Conservation (phyloP, 805 yeast species). For the Ascoidea tarda region DNA sequence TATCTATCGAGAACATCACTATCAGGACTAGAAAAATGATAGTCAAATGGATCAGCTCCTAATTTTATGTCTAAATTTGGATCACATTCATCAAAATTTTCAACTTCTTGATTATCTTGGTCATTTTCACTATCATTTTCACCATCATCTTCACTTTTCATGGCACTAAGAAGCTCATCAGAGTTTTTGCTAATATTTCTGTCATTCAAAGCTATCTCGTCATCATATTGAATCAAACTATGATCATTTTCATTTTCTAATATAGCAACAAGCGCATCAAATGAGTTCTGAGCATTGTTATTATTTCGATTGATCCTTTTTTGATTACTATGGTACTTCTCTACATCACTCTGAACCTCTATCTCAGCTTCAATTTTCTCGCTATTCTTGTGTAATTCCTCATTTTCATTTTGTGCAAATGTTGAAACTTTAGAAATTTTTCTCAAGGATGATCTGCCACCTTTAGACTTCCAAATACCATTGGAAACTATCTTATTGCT, state of each 20-base stretch:
- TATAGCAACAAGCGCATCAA: constrained; percentile 6
- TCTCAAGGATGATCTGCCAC: not conserved
- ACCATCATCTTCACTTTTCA: constrained; percentile 15
- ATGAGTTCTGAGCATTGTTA: constrained; percentile 14
- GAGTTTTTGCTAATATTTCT: constrained; percentile 4
- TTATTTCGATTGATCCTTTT: constrained; percentile 18
- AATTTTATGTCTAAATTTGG: too few species aligned
- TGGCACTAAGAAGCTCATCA: constrained; percentile 9
- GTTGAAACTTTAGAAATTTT: not conserved
- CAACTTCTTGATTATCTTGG: constrained; percentile 24
- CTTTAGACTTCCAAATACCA: not conserved
- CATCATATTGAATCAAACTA: constrained; percentile 14
- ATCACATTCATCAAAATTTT: not conserved
- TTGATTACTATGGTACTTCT: constrained; percentile 12
- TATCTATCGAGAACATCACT: constrained; percentile 3
- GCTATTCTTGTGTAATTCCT: constrained; percentile 15
- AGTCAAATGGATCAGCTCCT: constrained; percentile 55
- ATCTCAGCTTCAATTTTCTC: constrained; percentile 14
- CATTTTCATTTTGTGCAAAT: constrained; percentile 11
- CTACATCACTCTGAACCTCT: constrained; percentile 13
- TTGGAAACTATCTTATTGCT: not conserved
- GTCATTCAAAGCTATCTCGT: constrained; percentile 10
- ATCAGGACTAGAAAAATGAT: constrained; percentile 47
- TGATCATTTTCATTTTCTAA: constrained; percentile 14
- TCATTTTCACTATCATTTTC: constrained; percentile 19